These are phyloP conservation scores for Xylariaceae sp. DNA, from an alignment of 2,329 filamentous ascomycete species.

Conservation along the genomic window DNA sequence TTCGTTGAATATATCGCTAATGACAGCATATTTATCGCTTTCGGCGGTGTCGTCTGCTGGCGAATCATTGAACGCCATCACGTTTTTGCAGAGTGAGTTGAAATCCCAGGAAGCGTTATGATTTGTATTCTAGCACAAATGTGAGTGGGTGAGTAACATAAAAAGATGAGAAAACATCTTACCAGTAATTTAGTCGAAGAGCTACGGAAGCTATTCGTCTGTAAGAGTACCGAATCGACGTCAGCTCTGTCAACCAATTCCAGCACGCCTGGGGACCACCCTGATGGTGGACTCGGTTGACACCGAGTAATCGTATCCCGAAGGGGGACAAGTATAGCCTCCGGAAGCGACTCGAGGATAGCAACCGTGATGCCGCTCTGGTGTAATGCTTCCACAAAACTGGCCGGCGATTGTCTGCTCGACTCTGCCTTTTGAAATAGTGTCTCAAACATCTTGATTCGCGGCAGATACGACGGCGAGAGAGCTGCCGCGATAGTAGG, in stretches of 20 bases:
- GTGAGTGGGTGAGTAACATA: background rate
- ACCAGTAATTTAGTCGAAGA: conserved; percentile 40
- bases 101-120: conserved; percentile 69
- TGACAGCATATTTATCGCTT: conserved; percentile 75
- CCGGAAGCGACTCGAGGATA: conserved; percentile 77
- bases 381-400: conserved; percentile 70
- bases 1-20: conserved; percentile 82
- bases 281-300: conserved; percentile 72
- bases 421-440: conserved; percentile 57
- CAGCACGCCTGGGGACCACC: conserved; percentile 68
- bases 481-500: conserved; percentile 23
- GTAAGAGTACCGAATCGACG: conserved; percentile 60
- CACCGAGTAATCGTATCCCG: conserved; percentile 81
- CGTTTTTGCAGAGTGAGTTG: conserved; percentile 66
- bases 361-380: conserved; percentile 60
- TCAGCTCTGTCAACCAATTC: conserved; percentile 77
- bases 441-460: conserved; percentile 63
- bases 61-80: conserved; percentile 54
- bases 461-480: conserved; percentile 47
- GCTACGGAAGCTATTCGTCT: conserved; percentile 36
- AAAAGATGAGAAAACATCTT: conserved; percentile 23
- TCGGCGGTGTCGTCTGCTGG: conserved; percentile 75
- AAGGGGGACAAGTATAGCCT: conserved; percentile 73
- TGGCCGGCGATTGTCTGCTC: conserved; percentile 45
- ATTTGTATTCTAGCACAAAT: conserved; percentile 46